Evolutionary conservation across 2,329 filamentous ascomycete species (phyloP).

Genomic region (Claviceps monticola): DNA sequence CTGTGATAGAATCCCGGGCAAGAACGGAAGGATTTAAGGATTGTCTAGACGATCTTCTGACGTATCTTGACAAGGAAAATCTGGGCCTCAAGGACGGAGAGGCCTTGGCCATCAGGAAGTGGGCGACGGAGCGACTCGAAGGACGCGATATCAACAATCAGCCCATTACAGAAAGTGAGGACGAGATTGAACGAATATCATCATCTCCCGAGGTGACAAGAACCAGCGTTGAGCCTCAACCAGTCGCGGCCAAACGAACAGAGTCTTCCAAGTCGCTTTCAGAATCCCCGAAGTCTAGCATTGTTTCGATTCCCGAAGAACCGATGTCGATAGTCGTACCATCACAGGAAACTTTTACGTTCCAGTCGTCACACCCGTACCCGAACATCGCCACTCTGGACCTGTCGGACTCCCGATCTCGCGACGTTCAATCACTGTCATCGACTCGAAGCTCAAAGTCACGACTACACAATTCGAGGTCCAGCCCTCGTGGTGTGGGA

Average conservation of each 20-base stretch:
- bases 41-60: slow-evolving; percentile 77
- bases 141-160: slow-evolving; percentile 41
- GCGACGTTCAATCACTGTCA: slow-evolving; percentile 20
- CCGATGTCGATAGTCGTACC: slow-evolving; percentile 33
- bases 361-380: slow-evolving; percentile 50
- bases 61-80: slow-evolving; percentile 70
- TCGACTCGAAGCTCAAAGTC: slow-evolving; percentile 16
- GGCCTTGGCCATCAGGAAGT: slow-evolving; percentile 46
- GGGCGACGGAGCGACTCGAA: slow-evolving; percentile 57
- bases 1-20: slow-evolving; percentile 60
- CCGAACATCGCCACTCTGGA: slow-evolving; percentile 48
- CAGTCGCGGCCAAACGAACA: slow-evolving; percentile 11
- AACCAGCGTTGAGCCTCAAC: slow-evolving; percentile 28
- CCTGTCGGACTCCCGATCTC: slow-evolving; percentile 36
- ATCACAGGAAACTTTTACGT: slow-evolving; percentile 51
- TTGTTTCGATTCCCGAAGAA: slow-evolving; percentile 13
- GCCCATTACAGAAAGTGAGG: slow-evolving; percentile 50
- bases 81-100: slow-evolving; percentile 70
- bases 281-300: slow-evolving; percentile 15
- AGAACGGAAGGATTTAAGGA: slow-evolving; percentile 82
- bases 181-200: slow-evolving; percentile 49
- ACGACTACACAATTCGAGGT: slow-evolving; percentile 14
- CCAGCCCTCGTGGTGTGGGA: slow-evolving; percentile 15
- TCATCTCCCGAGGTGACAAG: slow-evolving; percentile 45
- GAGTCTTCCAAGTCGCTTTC: slow-evolving; percentile 11